phyloP scores from a whole-genome alignment of 805 yeast genomes.

The Suhomyces prunicola region DNA sequence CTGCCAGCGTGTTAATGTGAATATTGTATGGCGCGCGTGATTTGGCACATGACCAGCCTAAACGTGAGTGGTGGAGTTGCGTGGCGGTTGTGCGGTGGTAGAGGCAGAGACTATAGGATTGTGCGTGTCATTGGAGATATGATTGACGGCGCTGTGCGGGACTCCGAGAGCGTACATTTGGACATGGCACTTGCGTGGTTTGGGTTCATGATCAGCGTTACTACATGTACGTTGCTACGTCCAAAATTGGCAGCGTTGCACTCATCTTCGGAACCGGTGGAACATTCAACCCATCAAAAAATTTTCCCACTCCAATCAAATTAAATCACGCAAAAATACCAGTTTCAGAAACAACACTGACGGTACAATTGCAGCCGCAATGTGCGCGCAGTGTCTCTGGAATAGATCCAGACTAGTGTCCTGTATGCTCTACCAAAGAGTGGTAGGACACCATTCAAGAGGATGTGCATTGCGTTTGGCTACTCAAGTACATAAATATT shows the following conservation, averaged over 20 bases:
- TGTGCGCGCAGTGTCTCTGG: neutral
- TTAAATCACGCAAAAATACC: conserved; percentile 1
- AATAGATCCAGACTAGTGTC: neutral
- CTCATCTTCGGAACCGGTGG: neutral
- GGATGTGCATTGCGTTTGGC: too few relatives aligned
- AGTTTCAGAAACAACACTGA: neutral
- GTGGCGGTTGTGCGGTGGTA: neutral
- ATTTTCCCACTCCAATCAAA: neutral
- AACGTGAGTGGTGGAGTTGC: neutral
- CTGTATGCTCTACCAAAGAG: too few relatives aligned
- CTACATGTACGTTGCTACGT: neutral
- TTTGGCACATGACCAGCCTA: neutral
- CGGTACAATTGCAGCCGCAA: neutral
- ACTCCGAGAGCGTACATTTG: neutral
- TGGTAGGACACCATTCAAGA: too few relatives aligned
- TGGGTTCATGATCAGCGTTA: neutral
- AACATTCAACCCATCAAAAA: neutral
- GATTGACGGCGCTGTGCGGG: neutral
- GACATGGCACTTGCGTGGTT: neutral
- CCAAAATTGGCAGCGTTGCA: neutral
- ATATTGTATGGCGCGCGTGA: neutral
- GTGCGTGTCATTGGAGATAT: neutral
- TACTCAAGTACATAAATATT: too few relatives aligned
- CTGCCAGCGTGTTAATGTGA: conserved; percentile 2
- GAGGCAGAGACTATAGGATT: neutral